phyloP scores from a whole-genome alignment of 176 grass and related monocot species.

The Ampelocalamus luodianensis region DNA sequence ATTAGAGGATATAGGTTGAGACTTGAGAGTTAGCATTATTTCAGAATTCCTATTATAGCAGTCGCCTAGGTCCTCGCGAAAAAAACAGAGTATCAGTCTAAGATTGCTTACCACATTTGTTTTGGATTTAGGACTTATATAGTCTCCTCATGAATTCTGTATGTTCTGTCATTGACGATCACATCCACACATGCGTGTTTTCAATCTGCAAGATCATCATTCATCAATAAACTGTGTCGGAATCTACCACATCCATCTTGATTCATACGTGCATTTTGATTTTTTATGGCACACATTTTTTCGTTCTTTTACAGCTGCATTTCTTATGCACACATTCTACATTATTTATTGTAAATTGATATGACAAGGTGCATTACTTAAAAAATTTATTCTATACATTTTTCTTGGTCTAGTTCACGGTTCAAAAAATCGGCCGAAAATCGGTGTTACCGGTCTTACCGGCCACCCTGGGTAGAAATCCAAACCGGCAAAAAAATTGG shows the following conservation, averaged over 20 bases:
- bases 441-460: too few relatives aligned
- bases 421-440: too few relatives aligned
- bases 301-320: background rate
- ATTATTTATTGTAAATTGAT: background rate
- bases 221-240: background rate
- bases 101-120: background rate
- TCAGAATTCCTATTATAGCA: too few relatives aligned
- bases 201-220: background rate
- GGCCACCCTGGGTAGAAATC: too few relatives aligned
- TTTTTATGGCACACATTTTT: too few relatives aligned
- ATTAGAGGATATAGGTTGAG: background rate
- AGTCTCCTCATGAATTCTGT: background rate
- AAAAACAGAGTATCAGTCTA: too few relatives aligned
- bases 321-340: background rate
- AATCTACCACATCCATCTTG: too few relatives aligned
- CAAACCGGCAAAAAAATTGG: too few relatives aligned
- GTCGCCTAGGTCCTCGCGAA: too few relatives aligned
- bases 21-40: too few relatives aligned
- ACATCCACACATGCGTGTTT: background rate
- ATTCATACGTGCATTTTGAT: too few relatives aligned
- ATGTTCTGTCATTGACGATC: background rate
- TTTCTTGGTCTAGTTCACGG: background rate
- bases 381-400: background rate
- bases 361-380: background rate
- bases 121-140: background rate